Evolutionary conservation across 768 basidiomycete species (phyloP).

Genomic region (Stropharia rugosoannulata): DNA sequence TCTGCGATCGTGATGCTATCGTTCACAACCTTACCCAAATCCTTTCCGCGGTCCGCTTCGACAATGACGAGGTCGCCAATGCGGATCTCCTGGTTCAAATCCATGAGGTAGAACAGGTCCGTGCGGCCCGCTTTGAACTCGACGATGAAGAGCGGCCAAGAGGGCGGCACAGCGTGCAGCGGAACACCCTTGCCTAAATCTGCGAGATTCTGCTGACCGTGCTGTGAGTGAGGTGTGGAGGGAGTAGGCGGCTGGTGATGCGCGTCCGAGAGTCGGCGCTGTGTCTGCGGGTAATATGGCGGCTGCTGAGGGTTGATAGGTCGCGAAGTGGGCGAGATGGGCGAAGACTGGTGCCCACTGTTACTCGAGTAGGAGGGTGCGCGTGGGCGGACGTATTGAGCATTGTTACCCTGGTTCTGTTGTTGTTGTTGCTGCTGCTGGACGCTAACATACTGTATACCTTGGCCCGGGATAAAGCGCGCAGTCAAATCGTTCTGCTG

Average conservation of each 20-base stretch:
- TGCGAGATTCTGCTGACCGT: constrained; percentile 27
- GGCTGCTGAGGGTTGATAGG: constrained; percentile 45
- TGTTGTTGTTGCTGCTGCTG: constrained; percentile 24
- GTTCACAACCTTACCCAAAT: constrained; percentile 89
- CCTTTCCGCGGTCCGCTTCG: constrained; percentile 93
- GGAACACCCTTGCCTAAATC: constrained; percentile 90
- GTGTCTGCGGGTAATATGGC: constrained; percentile 43
- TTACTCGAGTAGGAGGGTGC: constrained; percentile 39
- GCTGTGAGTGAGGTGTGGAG: constrained; percentile 18
- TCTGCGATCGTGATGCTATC: constrained; percentile 88
- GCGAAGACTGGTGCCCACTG: constrained; percentile 40
- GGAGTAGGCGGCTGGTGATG: constrained; percentile 23
- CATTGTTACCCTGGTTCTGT: constrained; percentile 20
- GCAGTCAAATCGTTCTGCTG: constrained; percentile 46
- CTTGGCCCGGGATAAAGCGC: constrained; percentile 64
- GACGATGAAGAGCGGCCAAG: constrained; percentile 92
- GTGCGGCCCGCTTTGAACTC: constrained; percentile 98
- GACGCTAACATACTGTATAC: constrained; percentile 55
- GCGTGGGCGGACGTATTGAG: constrained; percentile 39
- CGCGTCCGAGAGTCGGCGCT: constrained; percentile 42
- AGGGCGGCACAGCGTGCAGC: constrained; percentile 75
- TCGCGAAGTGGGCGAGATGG: constrained; percentile 52
- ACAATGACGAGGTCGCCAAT: constrained; percentile 95
- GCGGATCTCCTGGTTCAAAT: constrained; percentile 54
- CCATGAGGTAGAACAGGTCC: constrained; percentile 89